Percentiles rank a stretch among this genome's conserved stretches.
phyloP scores from a whole-genome alignment of 495 filamentous ascomycete species.

The Thermothielavioides terrestris region DNA sequence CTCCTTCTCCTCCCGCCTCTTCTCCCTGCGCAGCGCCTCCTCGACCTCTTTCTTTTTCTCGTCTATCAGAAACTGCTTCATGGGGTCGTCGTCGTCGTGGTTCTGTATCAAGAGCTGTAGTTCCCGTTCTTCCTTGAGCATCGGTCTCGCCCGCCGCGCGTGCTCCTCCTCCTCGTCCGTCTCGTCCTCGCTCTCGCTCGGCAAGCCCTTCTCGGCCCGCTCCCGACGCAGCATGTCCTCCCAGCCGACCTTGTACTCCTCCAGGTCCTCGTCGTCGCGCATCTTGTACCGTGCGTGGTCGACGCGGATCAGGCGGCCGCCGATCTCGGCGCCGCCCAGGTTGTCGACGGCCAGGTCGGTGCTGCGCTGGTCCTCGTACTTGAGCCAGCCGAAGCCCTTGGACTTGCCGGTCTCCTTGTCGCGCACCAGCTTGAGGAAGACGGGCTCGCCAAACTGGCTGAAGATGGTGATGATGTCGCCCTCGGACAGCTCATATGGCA shows the following conservation, averaged over 20 bases:
- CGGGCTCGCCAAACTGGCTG: constrained; percentile 92
- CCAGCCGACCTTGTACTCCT: constrained; percentile 43
- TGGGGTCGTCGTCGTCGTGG: constrained; percentile 93
- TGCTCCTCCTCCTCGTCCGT: constrained; percentile 28
- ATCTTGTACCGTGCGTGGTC: constrained; percentile 89
- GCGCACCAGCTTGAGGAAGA: constrained; percentile 78
- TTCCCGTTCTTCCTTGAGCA: constrained; percentile 61
- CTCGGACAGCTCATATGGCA: constrained; percentile 89
- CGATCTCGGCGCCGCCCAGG: constrained; percentile 72
- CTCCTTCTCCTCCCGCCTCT: constrained; percentile 30
- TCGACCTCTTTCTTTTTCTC: constrained; percentile 85
- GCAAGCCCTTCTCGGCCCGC: constrained; percentile 31
- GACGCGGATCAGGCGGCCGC: constrained; percentile 73
- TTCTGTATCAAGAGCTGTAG: constrained; percentile 63
- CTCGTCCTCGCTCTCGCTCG: constrained; percentile 28
- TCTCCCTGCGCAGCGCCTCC: constrained; percentile 51
- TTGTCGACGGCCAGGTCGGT: constrained; percentile 95
- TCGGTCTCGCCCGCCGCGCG: constrained; percentile 29
- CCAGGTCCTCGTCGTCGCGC: constrained; percentile 75
- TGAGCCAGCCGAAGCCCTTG: constrained; percentile 87
- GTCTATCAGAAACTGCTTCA: constrained; percentile 82
- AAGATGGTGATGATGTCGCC: constrained; percentile 96
- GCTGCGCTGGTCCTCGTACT: constrained; percentile 97
- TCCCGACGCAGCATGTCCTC: constrained; percentile 36
- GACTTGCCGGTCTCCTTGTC: constrained; percentile 96